phyloP scores from a whole-genome alignment of 164 flowering plant species.

The Tetracentron sinense region DNA sequence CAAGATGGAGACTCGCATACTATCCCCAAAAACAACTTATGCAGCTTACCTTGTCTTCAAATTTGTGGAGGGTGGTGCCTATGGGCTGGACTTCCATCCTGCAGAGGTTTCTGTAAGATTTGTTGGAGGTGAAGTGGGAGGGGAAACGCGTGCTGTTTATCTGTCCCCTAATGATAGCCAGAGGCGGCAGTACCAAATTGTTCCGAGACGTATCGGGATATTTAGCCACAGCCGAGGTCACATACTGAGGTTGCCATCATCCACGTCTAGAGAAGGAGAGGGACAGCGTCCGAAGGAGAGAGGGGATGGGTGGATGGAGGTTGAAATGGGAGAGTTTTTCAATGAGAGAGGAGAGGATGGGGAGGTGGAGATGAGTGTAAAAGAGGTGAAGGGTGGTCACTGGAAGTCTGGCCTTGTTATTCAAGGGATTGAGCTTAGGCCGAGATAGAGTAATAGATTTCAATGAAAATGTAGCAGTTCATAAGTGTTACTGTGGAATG shows the following conservation, averaged over 20 bases:
- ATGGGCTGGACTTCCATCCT: slow-evolving; percentile 32
- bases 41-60: slow-evolving; percentile 36
- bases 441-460: slow-evolving; percentile 12
- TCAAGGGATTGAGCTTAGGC: slow-evolving; percentile 28
- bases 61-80: slow-evolving; percentile 29
- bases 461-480: too few relatives aligned
- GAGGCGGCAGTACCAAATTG: too few relatives aligned
- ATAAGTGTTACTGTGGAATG: too few relatives aligned
- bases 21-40: slow-evolving; percentile 40
- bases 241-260: too few relatives aligned
- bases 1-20: slow-evolving; percentile 18
- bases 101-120: slow-evolving; percentile 27
- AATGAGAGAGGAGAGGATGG: neutral
- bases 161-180: slow-evolving; percentile 4
- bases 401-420: slow-evolving; percentile 16
- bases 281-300: neutral
- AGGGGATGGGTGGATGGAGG: slow-evolving; percentile 27
- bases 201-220: too few relatives aligned
- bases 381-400: neutral
- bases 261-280: too few relatives aligned
- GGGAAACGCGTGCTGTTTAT: slow-evolving; percentile 9
- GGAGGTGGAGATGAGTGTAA: slow-evolving; percentile 1
- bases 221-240: too few relatives aligned
- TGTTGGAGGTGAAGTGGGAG: slow-evolving; percentile 10
- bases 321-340: slow-evolving; percentile 28